Evolutionary conservation across 2,329 filamentous ascomycete genomes (phyloP), one percentile per base, ranked within the genome.

Genomic region (Claviceps sp.): DNA sequence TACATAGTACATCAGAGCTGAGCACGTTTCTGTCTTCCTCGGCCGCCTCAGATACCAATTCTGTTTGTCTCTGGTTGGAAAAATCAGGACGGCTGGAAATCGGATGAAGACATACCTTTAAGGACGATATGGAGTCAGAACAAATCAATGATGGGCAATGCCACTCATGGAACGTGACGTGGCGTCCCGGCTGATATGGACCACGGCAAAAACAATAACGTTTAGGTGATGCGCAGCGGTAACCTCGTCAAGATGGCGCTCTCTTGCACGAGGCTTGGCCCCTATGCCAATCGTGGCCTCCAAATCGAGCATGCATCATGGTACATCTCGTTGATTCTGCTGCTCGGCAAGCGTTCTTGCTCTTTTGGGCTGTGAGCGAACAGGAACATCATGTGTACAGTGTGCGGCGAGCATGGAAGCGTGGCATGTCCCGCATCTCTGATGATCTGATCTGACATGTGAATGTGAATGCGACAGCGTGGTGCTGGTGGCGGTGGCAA

Each of bases 11-110:
- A 48, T 38, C 14, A 29, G 20, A 48, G 11, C 46, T 48, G 36
- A 48, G 16, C 46, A 48, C 36, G 1, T 39, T 48, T 22, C 61
- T 58, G 57, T 58, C 13, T 22, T 14, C n/a, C 16, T 37, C 36
- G 45, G 9, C 14, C n/a, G 29, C 36, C 29, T 9, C 16, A 45
- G 6, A 34, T n/a, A 8, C 14, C 4, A n/a, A 14, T 29, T 14
- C 6, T n/a, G 14, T n/a, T 16, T 26, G 43, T 26, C 23, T 13
- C 23, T 34, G 16, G 3, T 13, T 2, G 11, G 16, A 17, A 7
- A 13, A 22, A 46, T 3, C n/a, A 45, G 45, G 16, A 20, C n/a
- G 20, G 11, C 17, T 20, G 29, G 36, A 17, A 46, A 16, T 3
- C 9, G 29, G 9, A 20, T 36, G 29, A 17, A n/a, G 20, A 42